Evolutionary conservation across 2,329 filamentous ascomycete genomes (phyloP), one percentile per base, ranked within the genome.

Genomic region (Ploettnerulaceae sp.): DNA sequence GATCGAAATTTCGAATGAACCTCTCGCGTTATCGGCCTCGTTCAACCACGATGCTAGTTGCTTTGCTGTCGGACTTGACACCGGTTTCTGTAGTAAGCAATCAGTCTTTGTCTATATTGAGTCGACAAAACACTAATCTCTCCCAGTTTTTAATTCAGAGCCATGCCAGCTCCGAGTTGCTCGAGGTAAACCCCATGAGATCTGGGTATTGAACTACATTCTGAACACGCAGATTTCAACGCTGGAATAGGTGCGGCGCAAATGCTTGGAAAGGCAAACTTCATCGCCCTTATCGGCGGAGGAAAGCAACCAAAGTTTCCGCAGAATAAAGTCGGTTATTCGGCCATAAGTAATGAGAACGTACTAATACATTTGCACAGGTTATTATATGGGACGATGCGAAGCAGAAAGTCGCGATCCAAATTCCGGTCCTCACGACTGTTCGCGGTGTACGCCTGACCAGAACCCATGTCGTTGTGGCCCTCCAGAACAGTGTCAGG

Each of bases 371-470:
- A 33, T 31, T n/a, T 51, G 47, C 56, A 18, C 47, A 84, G 79
- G 76, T 90, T 38, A 82, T 94, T 55, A 86, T 97, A 58, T 97
- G 90, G 90, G 90, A 98, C 65, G 89, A 95, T 60, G 75, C 80
- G 51, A 86, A 86, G 56, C 81, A 84, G 52, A 85, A 83, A 55
- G 81, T 84, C 6, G 75, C 87, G 11, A 84, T 90, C 53, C 86
- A 75, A 3, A 72, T 97, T 58, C 84, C 91, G 47, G 84, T 90
- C 51, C 78, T 87, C 48, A 89, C 87, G 15, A 80, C 86, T 1
- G 81, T 97, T 18, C 79, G 89, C 12, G 86, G 89, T 29, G 80
- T 95, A 21, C 82, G 86, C 56, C 71, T 97, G 18, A 84, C 83
- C 17, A 80, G 82, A 53, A 81, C 82, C 41, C 83, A 84, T 60